These are phyloP conservation scores for Ceratobasidium sp. DNA, from an alignment of 1,284 basidiomycete species.

Conservation along the genomic window DNA sequence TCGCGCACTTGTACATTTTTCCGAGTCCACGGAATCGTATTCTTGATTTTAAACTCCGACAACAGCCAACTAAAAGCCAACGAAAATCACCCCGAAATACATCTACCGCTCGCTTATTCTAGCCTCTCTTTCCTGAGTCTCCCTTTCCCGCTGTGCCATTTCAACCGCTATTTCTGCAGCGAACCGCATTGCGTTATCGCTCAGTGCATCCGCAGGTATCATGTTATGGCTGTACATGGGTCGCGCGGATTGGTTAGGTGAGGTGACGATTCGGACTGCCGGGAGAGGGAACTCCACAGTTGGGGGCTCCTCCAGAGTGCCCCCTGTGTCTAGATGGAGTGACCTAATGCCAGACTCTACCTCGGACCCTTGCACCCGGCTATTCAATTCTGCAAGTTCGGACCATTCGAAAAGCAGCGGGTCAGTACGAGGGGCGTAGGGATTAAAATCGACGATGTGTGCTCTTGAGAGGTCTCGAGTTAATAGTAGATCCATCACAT, in stretches of 20 bases:
- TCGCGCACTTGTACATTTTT: background rate
- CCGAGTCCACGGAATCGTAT: background rate
- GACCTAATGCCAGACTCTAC: conserved; percentile 11
- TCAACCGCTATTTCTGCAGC: conserved; percentile 35
- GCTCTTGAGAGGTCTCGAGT: conserved; percentile 77
- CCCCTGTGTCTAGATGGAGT: background rate
- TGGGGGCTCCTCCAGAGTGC: conserved; percentile 4
- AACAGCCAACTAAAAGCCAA: background rate
- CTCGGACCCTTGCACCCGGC: conserved; percentile 41
- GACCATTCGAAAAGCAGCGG: conserved; percentile 84
- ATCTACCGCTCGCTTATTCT: conserved; percentile 5
- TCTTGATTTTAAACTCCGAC: background rate
- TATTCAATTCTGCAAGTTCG: conserved; percentile 64
- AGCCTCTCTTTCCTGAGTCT: conserved; percentile 19
- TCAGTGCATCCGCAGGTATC: conserved; percentile 86
- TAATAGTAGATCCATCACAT: conserved; percentile 86
- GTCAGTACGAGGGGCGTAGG: conserved; percentile 85
- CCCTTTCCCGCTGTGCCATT: conserved; percentile 27
- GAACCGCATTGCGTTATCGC: conserved; percentile 35
- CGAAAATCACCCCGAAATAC: no score
- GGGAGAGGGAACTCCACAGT: conserved; percentile 50
- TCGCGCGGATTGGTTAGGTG: conserved; percentile 69
- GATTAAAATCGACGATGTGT: conserved; percentile 90
- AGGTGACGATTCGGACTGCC: conserved; percentile 74
- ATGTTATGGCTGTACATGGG: conserved; percentile 81